Evolutionary conservation across 2,329 filamentous ascomycete genomes (phyloP).

Genomic region (Xylariaceae sp.): DNA sequence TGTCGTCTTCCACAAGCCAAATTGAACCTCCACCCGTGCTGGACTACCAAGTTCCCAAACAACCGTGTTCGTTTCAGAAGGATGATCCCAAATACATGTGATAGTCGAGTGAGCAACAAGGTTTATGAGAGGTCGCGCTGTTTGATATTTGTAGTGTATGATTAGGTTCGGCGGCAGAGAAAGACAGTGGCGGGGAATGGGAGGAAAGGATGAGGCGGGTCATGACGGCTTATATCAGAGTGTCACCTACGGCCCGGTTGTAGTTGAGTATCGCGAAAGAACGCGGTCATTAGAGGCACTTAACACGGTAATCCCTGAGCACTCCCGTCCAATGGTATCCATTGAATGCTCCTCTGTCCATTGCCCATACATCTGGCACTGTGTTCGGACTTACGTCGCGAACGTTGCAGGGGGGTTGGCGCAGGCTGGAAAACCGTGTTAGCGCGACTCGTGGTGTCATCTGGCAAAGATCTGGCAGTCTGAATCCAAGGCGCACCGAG

Average conservation of each 20-base stretch:
- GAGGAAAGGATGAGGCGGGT: constrained; percentile 5
- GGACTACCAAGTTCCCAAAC: too few species aligned
- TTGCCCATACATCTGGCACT: constrained; percentile 1
- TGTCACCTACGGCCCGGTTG: constrained; percentile 15
- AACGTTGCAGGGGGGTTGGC: constrained; percentile 1
- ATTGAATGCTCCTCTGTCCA: constrained; percentile 8
- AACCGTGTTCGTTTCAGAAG: too few species aligned
- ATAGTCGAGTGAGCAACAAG: too few species aligned
- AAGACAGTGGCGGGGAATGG: constrained; percentile 18
- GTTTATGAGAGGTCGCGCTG: too few species aligned
- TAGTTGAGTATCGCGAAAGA: constrained; percentile 1
- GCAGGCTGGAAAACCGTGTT: too few species aligned
- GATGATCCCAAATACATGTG: too few species aligned
- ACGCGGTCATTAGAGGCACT: constrained; percentile 7
- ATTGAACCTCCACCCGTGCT: too few species aligned
- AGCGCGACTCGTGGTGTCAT: too few species aligned
- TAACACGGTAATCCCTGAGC: constrained; percentile 12
- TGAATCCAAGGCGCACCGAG: too few species aligned
- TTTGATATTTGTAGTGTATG: not conserved
- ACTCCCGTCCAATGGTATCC: constrained; percentile 6
- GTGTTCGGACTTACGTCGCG: constrained; percentile 3
- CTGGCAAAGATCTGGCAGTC: too few species aligned
- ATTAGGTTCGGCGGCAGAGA: constrained; percentile 9
- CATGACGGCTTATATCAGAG: constrained; percentile 8
- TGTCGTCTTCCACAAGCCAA: too few species aligned